Evolutionary conservation across 2,329 filamentous ascomycete species (phyloP).

Genomic region (Arachnomyces sp.): DNA sequence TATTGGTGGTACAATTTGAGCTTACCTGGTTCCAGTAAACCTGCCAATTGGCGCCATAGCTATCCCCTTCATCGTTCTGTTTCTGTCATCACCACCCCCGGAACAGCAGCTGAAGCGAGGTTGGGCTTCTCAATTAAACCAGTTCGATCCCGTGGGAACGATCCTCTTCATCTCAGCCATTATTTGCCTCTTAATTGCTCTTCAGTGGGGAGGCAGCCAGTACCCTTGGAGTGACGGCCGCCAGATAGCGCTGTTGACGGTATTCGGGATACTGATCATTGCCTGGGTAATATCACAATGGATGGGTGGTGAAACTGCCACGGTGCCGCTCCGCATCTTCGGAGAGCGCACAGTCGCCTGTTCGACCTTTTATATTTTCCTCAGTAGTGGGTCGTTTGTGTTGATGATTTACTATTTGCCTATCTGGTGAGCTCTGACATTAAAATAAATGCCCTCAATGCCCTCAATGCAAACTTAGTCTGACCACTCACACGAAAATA

Average conservation of each 20-base stretch:
- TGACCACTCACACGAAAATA: no score
- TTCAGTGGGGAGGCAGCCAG: slow-evolving; percentile 51
- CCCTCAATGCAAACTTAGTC: no score
- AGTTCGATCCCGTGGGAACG: slow-evolving; percentile 46
- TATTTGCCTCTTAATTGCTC: slow-evolving; percentile 47
- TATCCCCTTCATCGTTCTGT: slow-evolving; percentile 18
- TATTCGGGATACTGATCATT: slow-evolving; percentile 39
- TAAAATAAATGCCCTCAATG: no score
- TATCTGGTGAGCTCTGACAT: no score
- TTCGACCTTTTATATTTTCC: no score
- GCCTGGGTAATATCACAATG: slow-evolving; percentile 42
- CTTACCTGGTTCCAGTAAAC: no score
- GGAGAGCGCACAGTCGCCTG: slow-evolving; percentile 32
- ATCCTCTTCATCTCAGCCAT: slow-evolving; percentile 47
- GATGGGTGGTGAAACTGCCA: slow-evolving; percentile 44
- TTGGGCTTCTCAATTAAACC: slow-evolving; percentile 15
- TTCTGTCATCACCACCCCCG: slow-evolving; percentile 5
- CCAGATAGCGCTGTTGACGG: slow-evolving; percentile 47
- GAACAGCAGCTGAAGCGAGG: slow-evolving; percentile 3
- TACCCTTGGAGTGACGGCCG: slow-evolving; percentile 45
- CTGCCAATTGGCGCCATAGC: slow-evolving; percentile 36
- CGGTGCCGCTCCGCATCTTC: slow-evolving; percentile 45
- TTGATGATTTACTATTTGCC: slow-evolving; percentile 37
- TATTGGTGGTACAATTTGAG: no score
- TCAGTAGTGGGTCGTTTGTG: slow-evolving; percentile 31